Conservation (phyloP, 202 grass and related monocot genomes). For the Elaeis oleifera region DNA sequence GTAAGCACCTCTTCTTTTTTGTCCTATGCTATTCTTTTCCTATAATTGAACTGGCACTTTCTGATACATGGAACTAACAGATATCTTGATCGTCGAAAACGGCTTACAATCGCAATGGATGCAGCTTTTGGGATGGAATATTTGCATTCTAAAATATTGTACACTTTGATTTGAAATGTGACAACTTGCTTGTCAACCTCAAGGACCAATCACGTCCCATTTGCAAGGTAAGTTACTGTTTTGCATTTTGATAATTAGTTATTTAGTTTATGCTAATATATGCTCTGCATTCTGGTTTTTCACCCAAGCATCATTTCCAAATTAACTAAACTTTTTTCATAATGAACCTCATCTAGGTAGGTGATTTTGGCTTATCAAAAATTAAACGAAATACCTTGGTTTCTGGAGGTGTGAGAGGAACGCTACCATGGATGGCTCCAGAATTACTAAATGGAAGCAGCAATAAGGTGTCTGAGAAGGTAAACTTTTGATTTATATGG, state of each 20-base stretch:
- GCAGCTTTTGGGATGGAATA: conserved; percentile 92
- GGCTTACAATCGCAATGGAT: conserved; percentile 90
- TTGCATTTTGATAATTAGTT: conserved; percentile 8
- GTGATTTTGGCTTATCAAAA: conserved; percentile 94
- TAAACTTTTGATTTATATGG: conserved; percentile 12
- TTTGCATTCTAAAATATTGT: conserved; percentile 94
- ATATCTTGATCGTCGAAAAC: conserved; percentile 76
- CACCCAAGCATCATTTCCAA: not conserved
- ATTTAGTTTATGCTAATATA: not conserved
- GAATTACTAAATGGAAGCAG: conserved; percentile 89
- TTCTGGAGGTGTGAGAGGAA: conserved; percentile 89
- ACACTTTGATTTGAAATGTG: conserved; percentile 93
- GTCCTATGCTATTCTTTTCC: conserved; percentile 3
- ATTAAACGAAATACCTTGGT: conserved; percentile 94
- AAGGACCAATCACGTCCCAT: conserved; percentile 94
- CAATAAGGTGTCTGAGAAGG: conserved; percentile 98
- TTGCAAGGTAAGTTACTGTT: conserved; percentile 53
- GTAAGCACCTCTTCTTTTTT: conserved; percentile 29
- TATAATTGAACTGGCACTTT: conserved; percentile 17
- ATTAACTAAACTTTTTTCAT: not conserved
- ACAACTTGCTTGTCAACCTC: conserved; percentile 92
- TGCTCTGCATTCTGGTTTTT: not conserved
- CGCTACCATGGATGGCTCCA: conserved; percentile 93
- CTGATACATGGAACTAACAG: conserved; percentile 27
- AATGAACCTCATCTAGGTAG: conserved; percentile 40